Evolutionary conservation across 2,329 filamentous ascomycete species (phyloP).

Genomic region (Neoarthrinium moseri): DNA sequence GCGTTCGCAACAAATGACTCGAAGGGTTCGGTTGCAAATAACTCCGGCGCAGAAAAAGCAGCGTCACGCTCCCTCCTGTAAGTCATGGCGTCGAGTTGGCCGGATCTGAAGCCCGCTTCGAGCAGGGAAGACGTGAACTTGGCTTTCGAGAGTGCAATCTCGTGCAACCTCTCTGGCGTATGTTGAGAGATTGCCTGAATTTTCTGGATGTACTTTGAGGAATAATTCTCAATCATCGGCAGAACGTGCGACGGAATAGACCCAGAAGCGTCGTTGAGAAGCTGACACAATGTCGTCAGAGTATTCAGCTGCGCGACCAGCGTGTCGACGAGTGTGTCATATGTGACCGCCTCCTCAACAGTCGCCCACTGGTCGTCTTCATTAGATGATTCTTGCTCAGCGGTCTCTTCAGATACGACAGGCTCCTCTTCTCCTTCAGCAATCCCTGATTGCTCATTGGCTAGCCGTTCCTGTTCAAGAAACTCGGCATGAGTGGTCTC

Average conservation of each 20-base stretch:
- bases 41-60: constrained; percentile 20
- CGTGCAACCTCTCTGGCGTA: constrained; percentile 17
- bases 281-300: constrained; percentile 48
- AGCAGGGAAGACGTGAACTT: constrained; percentile 22
- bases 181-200: constrained; percentile 14
- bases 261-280: constrained; percentile 38
- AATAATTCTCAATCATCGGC: constrained; percentile 58
- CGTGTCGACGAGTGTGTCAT: constrained; percentile 65
- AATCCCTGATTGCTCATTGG: constrained; percentile 31
- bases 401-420: constrained; percentile 13
- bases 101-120: constrained; percentile 22
- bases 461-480: constrained; percentile 29
- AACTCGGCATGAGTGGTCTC: constrained; percentile 33
- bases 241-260: constrained; percentile 35
- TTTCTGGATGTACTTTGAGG: constrained; percentile 47
- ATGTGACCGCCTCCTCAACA: constrained; percentile 65
- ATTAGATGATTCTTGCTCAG: constrained; percentile 23
- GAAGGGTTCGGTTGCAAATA: constrained; percentile 14
- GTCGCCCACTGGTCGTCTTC: constrained; percentile 61
- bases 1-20: constrained; percentile 21
- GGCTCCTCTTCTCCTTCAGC: constrained; percentile 12
- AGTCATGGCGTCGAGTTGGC: constrained; percentile 19
- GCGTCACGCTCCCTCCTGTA: constrained; percentile 25
- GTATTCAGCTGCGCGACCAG: constrained; percentile 61
- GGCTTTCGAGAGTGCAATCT: constrained; percentile 24